Percentiles rank a stretch among this genome's conserved stretches.
Conservation (phyloP, 2,329 filamentous ascomycete species). For the Metarhizium sp. region DNA sequence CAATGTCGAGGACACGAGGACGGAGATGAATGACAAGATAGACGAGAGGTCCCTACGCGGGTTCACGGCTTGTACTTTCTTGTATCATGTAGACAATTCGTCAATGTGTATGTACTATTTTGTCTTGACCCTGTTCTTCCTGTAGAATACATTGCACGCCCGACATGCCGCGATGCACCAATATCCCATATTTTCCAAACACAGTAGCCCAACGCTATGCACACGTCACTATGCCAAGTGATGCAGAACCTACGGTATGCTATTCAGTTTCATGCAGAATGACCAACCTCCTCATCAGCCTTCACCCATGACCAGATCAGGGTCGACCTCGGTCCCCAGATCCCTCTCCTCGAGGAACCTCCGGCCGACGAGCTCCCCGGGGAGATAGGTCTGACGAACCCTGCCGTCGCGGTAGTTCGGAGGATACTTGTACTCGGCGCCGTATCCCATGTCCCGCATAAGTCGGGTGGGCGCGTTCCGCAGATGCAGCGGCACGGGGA, state of each 20-base stretch:
- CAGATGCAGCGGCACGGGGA: constrained; percentile 80
- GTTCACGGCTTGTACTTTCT: no score
- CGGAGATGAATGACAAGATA: no score
- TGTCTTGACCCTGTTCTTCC: no score
- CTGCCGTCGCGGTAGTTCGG: constrained; percentile 77
- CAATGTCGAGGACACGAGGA: no score
- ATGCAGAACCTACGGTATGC: neutral
- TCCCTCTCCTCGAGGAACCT: constrained; percentile 72
- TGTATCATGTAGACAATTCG: no score
- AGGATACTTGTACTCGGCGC: constrained; percentile 92
- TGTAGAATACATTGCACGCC: no score
- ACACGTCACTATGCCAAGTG: neutral
- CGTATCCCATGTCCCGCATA: constrained; percentile 90
- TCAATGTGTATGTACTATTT: no score
- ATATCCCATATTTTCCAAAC: no score
- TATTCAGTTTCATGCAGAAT: neutral
- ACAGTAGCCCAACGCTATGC: neutral
- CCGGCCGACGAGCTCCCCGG: constrained; percentile 60
- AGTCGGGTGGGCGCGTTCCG: constrained; percentile 85
- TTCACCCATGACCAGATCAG: constrained; percentile 43
- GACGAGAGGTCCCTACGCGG: no score
- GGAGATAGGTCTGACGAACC: constrained; percentile 86
- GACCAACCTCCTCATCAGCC: neutral
- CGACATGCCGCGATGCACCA: no score
- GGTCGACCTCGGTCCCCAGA: constrained; percentile 70